Evolutionary conservation across 176 grass and related monocot species (phyloP), one percentile per base, ranked within the genome.

Genomic region (Rhynchospora pubera): DNA sequence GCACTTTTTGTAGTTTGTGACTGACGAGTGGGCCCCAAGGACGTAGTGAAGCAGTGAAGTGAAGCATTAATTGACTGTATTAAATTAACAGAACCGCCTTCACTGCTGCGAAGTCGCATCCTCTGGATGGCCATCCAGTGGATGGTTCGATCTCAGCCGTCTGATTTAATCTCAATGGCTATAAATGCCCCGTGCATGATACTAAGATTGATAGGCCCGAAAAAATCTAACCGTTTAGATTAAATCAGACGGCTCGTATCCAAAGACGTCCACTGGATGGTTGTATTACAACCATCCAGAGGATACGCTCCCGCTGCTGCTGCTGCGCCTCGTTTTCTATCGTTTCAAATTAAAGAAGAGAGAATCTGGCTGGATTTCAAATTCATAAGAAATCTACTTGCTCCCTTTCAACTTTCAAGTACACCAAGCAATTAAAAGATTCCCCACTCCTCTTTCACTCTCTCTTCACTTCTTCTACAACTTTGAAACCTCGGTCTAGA

Each of bases 281-380:
- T n/a, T n/a, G n/a, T n/a, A n/a, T n/a, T n/a, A n/a, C n/a, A n/a
- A n/a, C n/a, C n/a, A n/a, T n/a, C n/a, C n/a, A n/a, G n/a, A n/a
- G n/a, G n/a, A n/a, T n/a, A n/a, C n/a, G n/a, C n/a, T n/a, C n/a
- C n/a, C n/a, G n/a, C n/a, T 28, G 26, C 26, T 28, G 26, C 1
- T 1, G 51, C 77, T 79, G 0, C 77, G 34, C 51, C 57, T 79
- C 16, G 28, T 79, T 79, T 57, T 79, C 55, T 77, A 53, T 79
- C 53, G 13, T 79, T 79, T 79, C 77, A 79, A 79, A 79, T 61
- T 79, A 79, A 61, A 79, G 76, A 79, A 23, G 34, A 55, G 77
- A 79, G 77, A 79, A 61, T 79, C 77, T 79, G 55, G 28, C 53
- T 61, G 39, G 77, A 55, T 79, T 77, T 61, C 77, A 79, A 79